Evolutionary conservation across 78 protist species (phyloP).

Genomic region (Cyanophora paradoxa): DNA sequence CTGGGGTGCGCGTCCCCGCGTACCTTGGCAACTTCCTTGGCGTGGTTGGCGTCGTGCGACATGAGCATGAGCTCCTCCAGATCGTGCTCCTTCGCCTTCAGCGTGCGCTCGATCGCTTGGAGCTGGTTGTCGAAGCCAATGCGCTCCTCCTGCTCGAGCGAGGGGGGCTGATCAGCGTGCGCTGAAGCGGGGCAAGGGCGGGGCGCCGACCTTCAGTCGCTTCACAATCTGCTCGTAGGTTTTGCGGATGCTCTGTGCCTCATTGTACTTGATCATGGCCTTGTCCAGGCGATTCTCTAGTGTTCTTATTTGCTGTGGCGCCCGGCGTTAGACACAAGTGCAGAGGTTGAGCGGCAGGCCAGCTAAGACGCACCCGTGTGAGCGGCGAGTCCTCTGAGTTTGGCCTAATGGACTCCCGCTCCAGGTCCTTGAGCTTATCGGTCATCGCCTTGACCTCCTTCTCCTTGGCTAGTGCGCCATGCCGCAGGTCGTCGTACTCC

Average conservation of each 20-base stretch:
- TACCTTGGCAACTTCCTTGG: conserved; percentile 37
- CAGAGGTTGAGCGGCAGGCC: not conserved
- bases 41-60: conserved; percentile 57
- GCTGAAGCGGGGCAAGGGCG: too few species aligned
- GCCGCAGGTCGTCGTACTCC: conserved; percentile 9
- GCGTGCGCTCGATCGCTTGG: conserved; percentile 52
- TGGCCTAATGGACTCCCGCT: not conserved
- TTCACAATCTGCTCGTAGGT: conserved; percentile 69
- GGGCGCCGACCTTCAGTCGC: too few species aligned
- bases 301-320: conserved; percentile 19
- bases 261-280: conserved; percentile 65
- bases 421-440: conserved; percentile 13
- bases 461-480: not conserved
- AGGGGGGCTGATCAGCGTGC: too few species aligned
- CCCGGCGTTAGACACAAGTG: not conserved
- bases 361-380: conserved; percentile 5
- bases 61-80: conserved; percentile 42
- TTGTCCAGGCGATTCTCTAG: conserved; percentile 71
- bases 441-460: not conserved
- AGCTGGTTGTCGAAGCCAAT: conserved; percentile 58
- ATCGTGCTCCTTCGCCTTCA: conserved; percentile 46
- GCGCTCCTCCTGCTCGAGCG: conserved; percentile 73
- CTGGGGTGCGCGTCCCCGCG: too few species aligned
- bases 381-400: conserved; percentile 7
- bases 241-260: conserved; percentile 54